phyloP scores from a whole-genome alignment of 23 red algal species.

The Pyropia haitanensis region DNA sequence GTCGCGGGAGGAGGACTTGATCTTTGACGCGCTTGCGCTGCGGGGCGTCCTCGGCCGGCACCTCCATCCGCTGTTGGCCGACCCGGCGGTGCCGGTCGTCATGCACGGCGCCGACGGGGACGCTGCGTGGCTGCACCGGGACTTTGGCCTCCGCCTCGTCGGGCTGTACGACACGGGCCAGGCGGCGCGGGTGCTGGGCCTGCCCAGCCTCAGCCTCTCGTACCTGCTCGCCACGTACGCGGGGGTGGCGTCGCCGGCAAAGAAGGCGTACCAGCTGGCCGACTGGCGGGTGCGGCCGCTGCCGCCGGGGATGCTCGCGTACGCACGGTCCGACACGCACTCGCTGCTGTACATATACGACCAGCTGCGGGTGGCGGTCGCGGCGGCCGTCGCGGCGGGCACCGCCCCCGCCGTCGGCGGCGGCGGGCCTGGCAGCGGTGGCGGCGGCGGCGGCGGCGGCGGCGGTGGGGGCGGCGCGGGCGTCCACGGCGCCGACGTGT shows the following conservation, averaged over 20 bases:
- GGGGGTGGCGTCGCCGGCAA: slow-evolving; percentile 18
- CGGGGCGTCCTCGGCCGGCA: slow-evolving; percentile 33
- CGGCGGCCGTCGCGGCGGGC: slow-evolving; percentile 16
- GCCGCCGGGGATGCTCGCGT: slow-evolving; percentile 60
- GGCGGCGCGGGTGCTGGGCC: slow-evolving; percentile 48
- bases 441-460: too few relatives aligned
- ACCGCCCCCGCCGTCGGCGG: too few relatives aligned
- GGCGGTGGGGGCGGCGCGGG: too few relatives aligned
- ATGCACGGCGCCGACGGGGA: slow-evolving; percentile 82
- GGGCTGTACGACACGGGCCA: slow-evolving; percentile 94
- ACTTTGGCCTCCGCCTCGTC: slow-evolving; percentile 84
- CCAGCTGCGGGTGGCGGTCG: slow-evolving; percentile 45
- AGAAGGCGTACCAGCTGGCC: slow-evolving; percentile 76
- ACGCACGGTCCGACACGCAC: slow-evolving; percentile 94
- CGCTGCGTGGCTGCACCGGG: slow-evolving; percentile 87
- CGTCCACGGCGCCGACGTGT: slow-evolving; percentile 2
- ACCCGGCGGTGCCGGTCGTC: slow-evolving; percentile 71
- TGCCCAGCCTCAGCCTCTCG: slow-evolving; percentile 45
- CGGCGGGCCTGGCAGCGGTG: too few relatives aligned
- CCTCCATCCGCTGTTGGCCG: slow-evolving; percentile 46
- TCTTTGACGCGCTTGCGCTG: slow-evolving; percentile 76
- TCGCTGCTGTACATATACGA: slow-evolving; percentile 93
- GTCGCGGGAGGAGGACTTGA: slow-evolving; percentile 60
- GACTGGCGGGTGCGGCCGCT: slow-evolving; percentile 94
- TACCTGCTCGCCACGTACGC: slow-evolving; percentile 45